Evolutionary conservation across 352 stramenopile genomes (phyloP).

Genomic region (Phytophthora citricola): DNA sequence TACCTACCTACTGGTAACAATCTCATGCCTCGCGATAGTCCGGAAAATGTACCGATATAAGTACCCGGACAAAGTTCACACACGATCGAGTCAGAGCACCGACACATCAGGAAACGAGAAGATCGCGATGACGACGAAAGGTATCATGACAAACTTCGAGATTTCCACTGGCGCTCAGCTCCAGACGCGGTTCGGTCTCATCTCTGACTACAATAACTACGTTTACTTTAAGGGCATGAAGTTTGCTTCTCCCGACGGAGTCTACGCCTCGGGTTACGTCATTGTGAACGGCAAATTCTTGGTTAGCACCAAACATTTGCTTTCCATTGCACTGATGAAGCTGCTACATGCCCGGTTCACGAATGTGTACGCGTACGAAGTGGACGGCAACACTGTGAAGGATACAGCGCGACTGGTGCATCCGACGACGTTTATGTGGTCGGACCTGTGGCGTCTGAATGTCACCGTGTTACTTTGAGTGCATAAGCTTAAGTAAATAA

Average conservation of each 20-base stretch:
- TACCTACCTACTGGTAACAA: slow-evolving; percentile 20
- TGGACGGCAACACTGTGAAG: slow-evolving; percentile 44
- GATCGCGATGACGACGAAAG: slow-evolving; percentile 1
- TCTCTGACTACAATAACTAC: slow-evolving; percentile 49
- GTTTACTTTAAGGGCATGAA: slow-evolving; percentile 49
- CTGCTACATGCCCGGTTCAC: slow-evolving; percentile 16
- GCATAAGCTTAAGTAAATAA: not conserved
- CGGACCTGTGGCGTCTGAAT: slow-evolving; percentile 33
- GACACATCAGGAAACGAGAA: slow-evolving; percentile 24
- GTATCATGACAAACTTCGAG: slow-evolving; percentile 38
- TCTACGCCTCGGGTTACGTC: slow-evolving; percentile 47
- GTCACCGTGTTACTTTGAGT: slow-evolving; percentile 28
- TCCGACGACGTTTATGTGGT: slow-evolving; percentile 39
- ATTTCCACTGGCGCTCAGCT: slow-evolving; percentile 34
- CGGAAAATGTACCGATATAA: slow-evolving; percentile 24
- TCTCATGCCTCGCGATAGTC: slow-evolving; percentile 14
- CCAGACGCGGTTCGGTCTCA: slow-evolving; percentile 36
- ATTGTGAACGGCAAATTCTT: slow-evolving; percentile 47
- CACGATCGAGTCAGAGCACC: slow-evolving; percentile 7
- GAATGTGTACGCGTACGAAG: slow-evolving; percentile 40
- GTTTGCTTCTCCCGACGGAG: slow-evolving; percentile 43
- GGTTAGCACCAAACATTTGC: slow-evolving; percentile 37
- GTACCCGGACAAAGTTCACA: slow-evolving; percentile 17
- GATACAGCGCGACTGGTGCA: slow-evolving; percentile 36
- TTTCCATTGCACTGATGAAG: slow-evolving; percentile 43